phyloP scores from a whole-genome alignment of 176 grass and related monocot species.

The Phoenix roebelenii region DNA sequence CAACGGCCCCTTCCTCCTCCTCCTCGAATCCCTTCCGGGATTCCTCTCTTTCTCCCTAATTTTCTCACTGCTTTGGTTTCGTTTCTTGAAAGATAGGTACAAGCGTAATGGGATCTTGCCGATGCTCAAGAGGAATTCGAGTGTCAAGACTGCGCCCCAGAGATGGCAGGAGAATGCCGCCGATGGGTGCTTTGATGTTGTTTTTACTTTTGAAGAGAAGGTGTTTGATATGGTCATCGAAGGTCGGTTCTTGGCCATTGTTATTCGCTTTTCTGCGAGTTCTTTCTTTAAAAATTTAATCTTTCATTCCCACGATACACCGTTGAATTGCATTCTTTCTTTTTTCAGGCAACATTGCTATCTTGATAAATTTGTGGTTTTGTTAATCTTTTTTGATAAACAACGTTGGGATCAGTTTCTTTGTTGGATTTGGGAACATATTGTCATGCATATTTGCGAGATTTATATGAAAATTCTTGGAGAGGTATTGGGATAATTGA shows the following conservation, averaged over 20 bases:
- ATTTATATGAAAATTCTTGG: too few relatives aligned
- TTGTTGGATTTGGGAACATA: too few relatives aligned
- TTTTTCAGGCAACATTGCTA: too few relatives aligned
- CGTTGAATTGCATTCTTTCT: too few relatives aligned
- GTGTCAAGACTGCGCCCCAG: conserved; percentile 70
- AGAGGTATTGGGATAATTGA: too few relatives aligned
- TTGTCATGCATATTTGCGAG: too few relatives aligned
- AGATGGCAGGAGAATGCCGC: conserved; percentile 74
- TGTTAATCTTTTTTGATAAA: too few relatives aligned
- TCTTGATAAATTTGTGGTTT: too few relatives aligned
- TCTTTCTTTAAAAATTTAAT: not conserved
- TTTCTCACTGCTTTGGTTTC: not conserved
- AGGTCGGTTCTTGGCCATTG: conserved; percentile 28
- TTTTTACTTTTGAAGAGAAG: conserved; percentile 88
- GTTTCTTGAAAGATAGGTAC: conserved; percentile 37
- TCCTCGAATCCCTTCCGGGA: not conserved
- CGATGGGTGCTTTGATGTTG: conserved; percentile 72
- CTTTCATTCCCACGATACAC: too few relatives aligned
- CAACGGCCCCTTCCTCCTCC: not conserved
- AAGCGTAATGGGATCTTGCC: conserved; percentile 92
- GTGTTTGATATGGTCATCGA: conserved; percentile 78
- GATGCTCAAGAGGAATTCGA: conserved; percentile 87
- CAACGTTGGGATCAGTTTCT: too few relatives aligned
- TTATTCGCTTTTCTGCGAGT: not conserved
- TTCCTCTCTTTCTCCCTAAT: not conserved